A percentile compares a stretch with the other conserved stretches of the same genome.
phyloP scores from a whole-genome alignment of 495 filamentous ascomycete genomes.

The Chaetomium tenue region DNA sequence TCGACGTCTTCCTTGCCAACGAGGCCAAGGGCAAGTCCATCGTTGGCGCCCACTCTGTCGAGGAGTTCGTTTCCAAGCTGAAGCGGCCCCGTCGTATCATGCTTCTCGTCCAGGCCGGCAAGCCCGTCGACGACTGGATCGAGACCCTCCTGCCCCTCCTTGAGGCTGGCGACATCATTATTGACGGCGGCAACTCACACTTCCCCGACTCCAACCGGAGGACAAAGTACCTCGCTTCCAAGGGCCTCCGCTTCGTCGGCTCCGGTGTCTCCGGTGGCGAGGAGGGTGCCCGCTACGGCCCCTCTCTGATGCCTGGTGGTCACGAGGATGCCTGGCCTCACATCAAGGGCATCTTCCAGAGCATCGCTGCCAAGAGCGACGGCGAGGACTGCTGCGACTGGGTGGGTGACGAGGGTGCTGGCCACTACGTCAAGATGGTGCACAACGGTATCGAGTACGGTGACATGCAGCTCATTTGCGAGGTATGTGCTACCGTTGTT shows the following conservation, averaged over 20 bases:
- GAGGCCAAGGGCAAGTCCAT: constrained; percentile 95
- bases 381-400: constrained; percentile 97
- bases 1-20: constrained; percentile 90
- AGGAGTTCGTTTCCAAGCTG: constrained; percentile 93
- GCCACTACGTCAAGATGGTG: constrained; percentile 99
- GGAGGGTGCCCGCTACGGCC: constrained; percentile 96
- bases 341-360: constrained; percentile 99
- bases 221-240: constrained; percentile 74
- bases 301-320: constrained; percentile 97
- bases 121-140: constrained; percentile 98
- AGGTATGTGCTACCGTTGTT: constrained; percentile 56
- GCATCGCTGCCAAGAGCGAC: constrained; percentile 94
- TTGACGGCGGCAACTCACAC: constrained; percentile 99
- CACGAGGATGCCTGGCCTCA: constrained; percentile 97
- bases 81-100: constrained; percentile 96
- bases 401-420: constrained; percentile 98
- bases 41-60: constrained; percentile 85
- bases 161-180: constrained; percentile 95
- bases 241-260: constrained; percentile 95
- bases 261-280: constrained; percentile 98
- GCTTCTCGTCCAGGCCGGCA: constrained; percentile 97
- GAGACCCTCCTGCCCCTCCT: constrained; percentile 86
- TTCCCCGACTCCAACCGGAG: constrained; percentile 98
- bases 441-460: constrained; percentile 99
- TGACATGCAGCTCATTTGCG: constrained; percentile 99